These are phyloP conservation scores for Talaromyces thailandensis DNA, from an alignment of 495 filamentous ascomycete genomes.

Conservation along the genomic window DNA sequence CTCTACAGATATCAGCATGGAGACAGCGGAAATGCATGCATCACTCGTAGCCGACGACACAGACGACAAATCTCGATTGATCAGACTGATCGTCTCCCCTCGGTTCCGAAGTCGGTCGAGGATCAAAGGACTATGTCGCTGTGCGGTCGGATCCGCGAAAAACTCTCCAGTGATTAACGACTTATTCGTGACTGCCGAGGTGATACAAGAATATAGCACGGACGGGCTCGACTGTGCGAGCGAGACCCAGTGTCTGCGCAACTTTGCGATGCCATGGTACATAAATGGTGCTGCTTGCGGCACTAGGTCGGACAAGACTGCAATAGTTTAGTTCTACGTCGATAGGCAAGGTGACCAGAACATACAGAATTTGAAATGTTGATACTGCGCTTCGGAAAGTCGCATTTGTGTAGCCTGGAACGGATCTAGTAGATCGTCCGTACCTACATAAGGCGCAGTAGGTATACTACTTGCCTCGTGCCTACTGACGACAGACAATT, in stretches of 20 bases:
- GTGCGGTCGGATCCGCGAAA: constrained; percentile 26
- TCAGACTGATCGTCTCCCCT: constrained; percentile 37
- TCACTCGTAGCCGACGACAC: constrained; percentile 35
- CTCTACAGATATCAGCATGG: constrained; percentile 36
- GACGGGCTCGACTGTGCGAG: constrained; percentile 33
- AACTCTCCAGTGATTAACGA: constrained; percentile 30
- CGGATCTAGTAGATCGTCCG: constrained; percentile 27
- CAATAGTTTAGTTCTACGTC: neutral
- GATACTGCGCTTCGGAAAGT: constrained; percentile 34
- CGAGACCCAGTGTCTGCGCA: constrained; percentile 33
- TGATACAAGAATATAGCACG: constrained; percentile 33
- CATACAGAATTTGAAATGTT: constrained; percentile 34
- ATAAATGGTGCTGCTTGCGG: constrained; percentile 33
- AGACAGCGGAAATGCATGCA: constrained; percentile 36
- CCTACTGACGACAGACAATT: constrained; percentile 9
- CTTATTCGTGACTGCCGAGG: constrained; percentile 32
- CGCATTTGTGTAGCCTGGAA: constrained; percentile 33
- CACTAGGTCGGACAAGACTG: constrained; percentile 35
- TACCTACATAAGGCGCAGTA: constrained; percentile 15
- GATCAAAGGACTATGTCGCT: constrained; percentile 22
- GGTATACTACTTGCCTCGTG: constrained; percentile 2
- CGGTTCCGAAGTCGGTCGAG: constrained; percentile 37
- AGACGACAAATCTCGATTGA: constrained; percentile 35
- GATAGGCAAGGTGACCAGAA: neutral
- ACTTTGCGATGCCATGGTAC: constrained; percentile 25